Percentiles rank a stretch among this genome's conserved stretches.
phyloP scores from a whole-genome alignment of 2,329 filamentous ascomycete species.

The Fusarium annulatum region DNA sequence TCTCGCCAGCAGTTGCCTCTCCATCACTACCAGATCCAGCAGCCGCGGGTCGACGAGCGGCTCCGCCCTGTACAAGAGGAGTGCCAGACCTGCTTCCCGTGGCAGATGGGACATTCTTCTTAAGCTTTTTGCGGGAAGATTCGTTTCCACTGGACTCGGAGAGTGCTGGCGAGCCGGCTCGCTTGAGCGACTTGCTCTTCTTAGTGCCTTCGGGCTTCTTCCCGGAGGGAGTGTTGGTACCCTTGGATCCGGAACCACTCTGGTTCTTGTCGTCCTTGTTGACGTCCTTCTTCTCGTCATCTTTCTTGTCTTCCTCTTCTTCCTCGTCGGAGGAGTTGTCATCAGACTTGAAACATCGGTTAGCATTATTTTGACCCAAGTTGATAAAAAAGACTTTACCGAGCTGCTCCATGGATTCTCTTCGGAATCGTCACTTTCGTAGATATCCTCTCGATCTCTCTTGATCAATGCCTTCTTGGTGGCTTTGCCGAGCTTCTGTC shows the following conservation, averaged over 20 bases:
- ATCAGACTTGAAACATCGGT: slow-evolving; percentile 56
- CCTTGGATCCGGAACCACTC: slow-evolving; percentile 71
- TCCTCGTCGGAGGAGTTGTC: slow-evolving; percentile 55
- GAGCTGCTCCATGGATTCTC: slow-evolving; percentile 56
- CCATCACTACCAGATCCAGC: slow-evolving; percentile 76
- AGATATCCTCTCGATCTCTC: slow-evolving; percentile 87
- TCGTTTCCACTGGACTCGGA: slow-evolving; percentile 95
- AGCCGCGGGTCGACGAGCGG: slow-evolving; percentile 55
- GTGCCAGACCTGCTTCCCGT: slow-evolving; percentile 66
- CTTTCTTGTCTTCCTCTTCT: slow-evolving; percentile 53
- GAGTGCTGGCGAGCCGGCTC: slow-evolving; percentile 84
- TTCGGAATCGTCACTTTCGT: slow-evolving; percentile 74
- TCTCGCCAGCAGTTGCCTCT: slow-evolving; percentile 76
- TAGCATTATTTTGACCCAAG: slow-evolving; percentile 21
- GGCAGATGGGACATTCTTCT: slow-evolving; percentile 67
- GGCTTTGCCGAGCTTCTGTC: slow-evolving; percentile 78
- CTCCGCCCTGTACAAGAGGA: slow-evolving; percentile 58
- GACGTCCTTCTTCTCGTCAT: slow-evolving; percentile 58
- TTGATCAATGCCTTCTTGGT: slow-evolving; percentile 85
- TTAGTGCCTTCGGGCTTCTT: slow-evolving; percentile 59
- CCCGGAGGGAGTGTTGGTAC: slow-evolving; percentile 66
- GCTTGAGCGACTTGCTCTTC: slow-evolving; percentile 76
- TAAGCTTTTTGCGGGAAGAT: slow-evolving; percentile 81
- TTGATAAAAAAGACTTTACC: slow-evolving; percentile 38
- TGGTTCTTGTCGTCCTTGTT: slow-evolving; percentile 64